Evolutionary conservation across 129 eudicot species (phyloP).

Genomic region (Helianthus tuberosus): DNA sequence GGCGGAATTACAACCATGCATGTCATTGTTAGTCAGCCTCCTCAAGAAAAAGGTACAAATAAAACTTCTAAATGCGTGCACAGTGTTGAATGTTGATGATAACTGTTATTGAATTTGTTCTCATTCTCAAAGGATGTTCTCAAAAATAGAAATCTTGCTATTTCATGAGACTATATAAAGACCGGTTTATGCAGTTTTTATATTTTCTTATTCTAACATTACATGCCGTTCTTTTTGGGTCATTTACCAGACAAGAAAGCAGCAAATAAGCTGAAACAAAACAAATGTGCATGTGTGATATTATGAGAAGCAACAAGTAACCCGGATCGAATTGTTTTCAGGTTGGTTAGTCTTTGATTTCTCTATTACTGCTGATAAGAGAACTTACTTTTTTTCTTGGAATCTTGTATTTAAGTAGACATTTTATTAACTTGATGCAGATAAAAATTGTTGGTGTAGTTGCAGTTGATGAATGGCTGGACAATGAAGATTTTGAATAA

Average conservation of each 20-base stretch:
- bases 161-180: background rate
- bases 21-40: constrained; percentile 73
- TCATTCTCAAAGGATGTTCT: background rate
- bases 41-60: constrained; percentile 58
- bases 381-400: background rate
- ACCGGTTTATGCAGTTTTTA: background rate
- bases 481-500: constrained; percentile 19
- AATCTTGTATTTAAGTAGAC: constrained; percentile 11
- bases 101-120: too few relatives aligned
- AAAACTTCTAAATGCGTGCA: background rate
- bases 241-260: constrained; percentile 29
- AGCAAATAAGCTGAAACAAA: constrained; percentile 27
- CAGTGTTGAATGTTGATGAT: too few relatives aligned
- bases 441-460: constrained; percentile 28
- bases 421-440: constrained; percentile 29
- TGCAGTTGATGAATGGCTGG: constrained; percentile 30
- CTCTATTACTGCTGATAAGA: constrained; percentile 6
- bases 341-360: constrained; percentile 15
- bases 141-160: constrained; percentile 12
- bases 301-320: constrained; percentile 26
- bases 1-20: constrained; percentile 92
- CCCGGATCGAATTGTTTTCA: background rate
- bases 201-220: background rate
- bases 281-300: constrained; percentile 28
- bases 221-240: constrained; percentile 3